Percentiles rank a stretch among this genome's conserved stretches.
Evolutionary conservation across 306 rosid species (phyloP).

Genomic region (Amphicarpaea edgeworthii): DNA sequence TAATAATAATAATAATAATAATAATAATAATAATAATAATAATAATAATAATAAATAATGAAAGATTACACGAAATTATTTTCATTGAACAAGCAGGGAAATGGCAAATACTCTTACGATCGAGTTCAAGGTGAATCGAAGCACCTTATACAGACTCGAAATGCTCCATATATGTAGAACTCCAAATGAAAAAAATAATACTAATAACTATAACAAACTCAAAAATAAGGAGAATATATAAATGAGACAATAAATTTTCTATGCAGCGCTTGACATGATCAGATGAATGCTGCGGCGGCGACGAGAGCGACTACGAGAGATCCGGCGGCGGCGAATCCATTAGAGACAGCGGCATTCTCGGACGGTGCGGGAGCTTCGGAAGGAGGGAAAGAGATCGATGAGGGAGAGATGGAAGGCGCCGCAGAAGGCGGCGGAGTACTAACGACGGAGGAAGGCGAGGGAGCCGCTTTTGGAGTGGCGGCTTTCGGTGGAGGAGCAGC

Average conservation of each 20-base stretch:
- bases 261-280: slow-evolving; percentile 42
- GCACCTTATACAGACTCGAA: neutral
- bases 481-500: neutral
- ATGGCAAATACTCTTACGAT: neutral
- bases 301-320: slow-evolving; percentile 40
- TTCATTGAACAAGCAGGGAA: neutral
- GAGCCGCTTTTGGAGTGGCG: neutral
- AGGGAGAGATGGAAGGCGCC: slow-evolving; percentile 30
- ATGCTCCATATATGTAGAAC: neutral
- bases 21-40: too few relatives aligned
- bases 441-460: neutral
- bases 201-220: neutral
- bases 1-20: too few relatives aligned
- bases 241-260: neutral
- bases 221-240: neutral
- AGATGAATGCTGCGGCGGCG: slow-evolving; percentile 48
- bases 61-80: neutral
- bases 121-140: too few relatives aligned
- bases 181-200: neutral
- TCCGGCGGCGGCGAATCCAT: slow-evolving; percentile 43
- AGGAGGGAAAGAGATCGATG: slow-evolving; percentile 48
- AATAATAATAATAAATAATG: too few relatives aligned
- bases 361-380: slow-evolving; percentile 47
- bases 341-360: slow-evolving; percentile 13
- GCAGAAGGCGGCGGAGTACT: slow-evolving; percentile 43